Base-by-base conservation (phyloP, 345 rosid species). In the Boechera divaricarpa region DNA sequence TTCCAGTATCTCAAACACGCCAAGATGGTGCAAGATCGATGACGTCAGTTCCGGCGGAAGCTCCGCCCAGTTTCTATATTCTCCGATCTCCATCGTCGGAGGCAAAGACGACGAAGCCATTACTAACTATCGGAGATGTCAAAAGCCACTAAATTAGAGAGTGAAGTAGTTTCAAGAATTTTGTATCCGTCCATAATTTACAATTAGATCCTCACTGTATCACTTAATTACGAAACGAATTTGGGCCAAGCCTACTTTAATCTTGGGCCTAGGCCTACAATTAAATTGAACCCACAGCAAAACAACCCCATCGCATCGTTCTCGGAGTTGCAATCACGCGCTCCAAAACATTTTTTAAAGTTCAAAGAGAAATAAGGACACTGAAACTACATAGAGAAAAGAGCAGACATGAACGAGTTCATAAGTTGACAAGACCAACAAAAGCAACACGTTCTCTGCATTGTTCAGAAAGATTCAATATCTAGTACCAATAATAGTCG, bases 21-120 rank as follows among this genome's bases (percentile, higher is more conserved):
- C 88, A 4, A 86, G 55, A 67, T 72, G 77, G 12, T n/a, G 68
- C 2, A 91, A 36, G 7, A 91, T 91, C 51, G 82, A 61, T n/a
- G 85, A 70, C 29, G 77, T 58, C 45, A 91, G 16, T 18, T 86
- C 93, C 33, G 65, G 70, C 0, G 89, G 91, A 24, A 88, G 90
- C 56, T 81, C 86, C 69, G 63, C 63, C 91, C 91, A 90, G 76
- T 86, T 56, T 44, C 72, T 55, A 28, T 10, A n/a, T 44, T 29
- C 64, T 41, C 58, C 61, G 39, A 5, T 53, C 28, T 32, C 26
- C 36, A 15, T 13, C 49, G 16, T n/a, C 49, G 49, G 16, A 13
- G 49, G 49, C 49, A 13, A 44, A 44, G 49, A 44, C 49, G 49
- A 44, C n/a, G 49, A 13, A 13, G n/a, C 16, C 49, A 44, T 44